Base-by-base conservation (phyloP, 225 moss, liverwort and hornwort genomes). In the Physcomitrellopsis africana region DNA sequence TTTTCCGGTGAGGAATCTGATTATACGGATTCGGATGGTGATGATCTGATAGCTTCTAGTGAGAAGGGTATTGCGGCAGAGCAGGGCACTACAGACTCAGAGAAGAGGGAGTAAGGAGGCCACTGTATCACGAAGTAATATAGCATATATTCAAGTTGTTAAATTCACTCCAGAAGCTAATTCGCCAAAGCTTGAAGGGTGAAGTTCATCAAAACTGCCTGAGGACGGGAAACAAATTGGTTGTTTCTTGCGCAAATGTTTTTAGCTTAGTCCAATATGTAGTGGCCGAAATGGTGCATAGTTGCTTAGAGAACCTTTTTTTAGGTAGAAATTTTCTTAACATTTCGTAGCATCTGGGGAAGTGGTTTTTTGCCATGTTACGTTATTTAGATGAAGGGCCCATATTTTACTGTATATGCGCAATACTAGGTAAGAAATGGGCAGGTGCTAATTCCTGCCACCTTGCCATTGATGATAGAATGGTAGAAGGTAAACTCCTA, bases 1-100 rank as follows among this genome's bases (percentile, higher is more conserved):
- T 81, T 82, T 62, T 75, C 67, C 26, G 81, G 76, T 72, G 67
- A 65, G 29, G 85, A 88, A 48, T 75, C 74, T 69, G 85, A 81
- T 13, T 79, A 83, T 53, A 72, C 78, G n/a, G 91, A 86, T 27
- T 70, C 75, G 9, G 85, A 80, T 58, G 37, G 64, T 56, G 80
- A 37, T 37, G 89, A 85, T 51, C 66, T 73, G 46, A 81, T 60
- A 1, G 51, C 71, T 65, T 5, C 10, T 24, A 43, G 62, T 1
- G 64, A 56, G 10, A 56, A 62, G 57, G 70, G 51, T 46, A 45
- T 16, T 63, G 7, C 52, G 23, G 72, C 18, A 62, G 54, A 79
- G 56, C 45, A 81, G 43, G 48, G 13, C 48, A 69, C 46, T 63
- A 69, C 46, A 51, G 68, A 74, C 41, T 69, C 75, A 72, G 56